phyloP scores from a whole-genome alignment of 805 yeast genomes.

The Metschnikowia noctiluminum region DNA sequence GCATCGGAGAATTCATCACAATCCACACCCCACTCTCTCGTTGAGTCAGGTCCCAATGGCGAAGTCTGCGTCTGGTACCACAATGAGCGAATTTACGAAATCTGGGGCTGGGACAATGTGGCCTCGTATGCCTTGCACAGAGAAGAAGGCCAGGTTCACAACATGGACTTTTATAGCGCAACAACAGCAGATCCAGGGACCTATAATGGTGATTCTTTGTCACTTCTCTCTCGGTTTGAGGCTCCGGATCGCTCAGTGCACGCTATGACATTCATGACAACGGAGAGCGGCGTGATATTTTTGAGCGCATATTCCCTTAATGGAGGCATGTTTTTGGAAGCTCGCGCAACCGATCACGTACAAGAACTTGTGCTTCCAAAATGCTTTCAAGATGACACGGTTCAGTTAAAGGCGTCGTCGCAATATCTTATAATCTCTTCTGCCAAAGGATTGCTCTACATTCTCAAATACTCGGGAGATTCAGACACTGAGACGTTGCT shows the following conservation, averaged over 20 bases:
- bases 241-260: slow-evolving; percentile 10
- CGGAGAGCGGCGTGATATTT: slow-evolving; percentile 5
- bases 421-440: slow-evolving; percentile 8
- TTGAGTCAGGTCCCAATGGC: slow-evolving; percentile 32
- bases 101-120: slow-evolving; percentile 32
- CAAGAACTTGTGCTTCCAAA: slow-evolving; percentile 1
- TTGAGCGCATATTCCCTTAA: background rate
- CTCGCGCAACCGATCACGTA: background rate
- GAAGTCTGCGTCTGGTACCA: slow-evolving; percentile 30
- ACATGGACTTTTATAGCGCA: background rate
- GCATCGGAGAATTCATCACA: background rate
- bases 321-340: slow-evolving; percentile 2
- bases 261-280: slow-evolving; percentile 12
- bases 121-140: background rate
- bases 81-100: slow-evolving; percentile 19
- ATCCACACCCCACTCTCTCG: slow-evolving; percentile 6
- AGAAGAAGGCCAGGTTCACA: background rate
- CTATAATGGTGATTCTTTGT: slow-evolving; percentile 9
- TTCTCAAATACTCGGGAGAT: slow-evolving; percentile 4
- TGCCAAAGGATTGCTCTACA: slow-evolving; percentile 9
- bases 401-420: slow-evolving; percentile 13
- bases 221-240: slow-evolving; percentile 3
- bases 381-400: background rate
- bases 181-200: slow-evolving; percentile 3
- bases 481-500: background rate